Evolutionary conservation across 164 flowering plant species (phyloP), one percentile per base, ranked within the genome.

Genomic region (Chimonanthus praecox): DNA sequence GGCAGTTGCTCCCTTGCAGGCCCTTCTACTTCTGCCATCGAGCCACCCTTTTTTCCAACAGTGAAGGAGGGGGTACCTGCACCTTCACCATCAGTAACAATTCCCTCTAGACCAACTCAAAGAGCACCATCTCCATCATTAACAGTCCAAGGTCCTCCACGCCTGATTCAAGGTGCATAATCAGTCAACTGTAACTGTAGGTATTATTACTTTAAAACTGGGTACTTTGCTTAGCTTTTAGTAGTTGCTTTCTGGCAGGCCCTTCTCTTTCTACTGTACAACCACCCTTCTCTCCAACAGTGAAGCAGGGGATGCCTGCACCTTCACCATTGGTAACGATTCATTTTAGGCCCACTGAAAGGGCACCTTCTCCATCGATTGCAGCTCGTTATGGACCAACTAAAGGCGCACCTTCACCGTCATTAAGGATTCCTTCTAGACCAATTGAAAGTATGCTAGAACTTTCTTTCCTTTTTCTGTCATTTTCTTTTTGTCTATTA

Each of bases 41-140:
- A 72, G 11, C 77, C 87, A 73, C 85, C 88, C 5, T 33, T 61
- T 61, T 75, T 84, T 74, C 69, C 88, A 68, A 50, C 88, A 64
- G 58, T 67, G 66, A 82, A 72, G 58, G 58, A 76, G 83, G 71
- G 51, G 73, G 66, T 82, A n/a, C 82, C 76, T 75, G 79, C 83
- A 50, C 86, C 76, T 75, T 79, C 84, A 13, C 84, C 88, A 69
- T 71, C 86, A 76, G 51, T 33, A 68, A 49, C 5, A 9, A 54
- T 54, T 54, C 60, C 60, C 33, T 33, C 33, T 33, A 33, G 33
- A 33, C 33, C 33, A 33, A 33, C 33, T 33, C 33, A 33, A 33
- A 33, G 33, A 33, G 33, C 33, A 33, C 33, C 33, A 33, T 33
- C 33, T 33, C 33, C 33, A 33, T 33, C 33, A 33, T 33, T 1